Conservation (phyloP, 1,139 yeast species). For the Protomyces macrosporus region DNA sequence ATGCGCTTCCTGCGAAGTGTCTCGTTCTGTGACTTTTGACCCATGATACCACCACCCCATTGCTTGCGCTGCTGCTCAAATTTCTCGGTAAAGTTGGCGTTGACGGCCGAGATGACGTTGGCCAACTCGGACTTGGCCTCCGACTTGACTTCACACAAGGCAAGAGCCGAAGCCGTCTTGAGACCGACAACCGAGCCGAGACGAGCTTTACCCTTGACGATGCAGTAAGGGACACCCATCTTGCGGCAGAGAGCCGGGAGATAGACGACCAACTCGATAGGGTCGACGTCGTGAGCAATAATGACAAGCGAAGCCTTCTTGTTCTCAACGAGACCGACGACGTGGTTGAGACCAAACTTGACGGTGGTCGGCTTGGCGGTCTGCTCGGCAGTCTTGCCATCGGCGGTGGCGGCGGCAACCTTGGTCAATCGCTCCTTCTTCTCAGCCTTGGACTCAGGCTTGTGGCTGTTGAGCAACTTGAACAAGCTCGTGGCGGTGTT, state of each 20-base stretch:
- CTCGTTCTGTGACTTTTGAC: constrained; percentile 61
- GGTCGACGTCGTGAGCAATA: constrained; percentile 98
- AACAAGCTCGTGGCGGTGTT: constrained; percentile 95
- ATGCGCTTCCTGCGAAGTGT: constrained; percentile 21
- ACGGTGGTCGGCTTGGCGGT: constrained; percentile 93
- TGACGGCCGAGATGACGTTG: constrained; percentile 82
- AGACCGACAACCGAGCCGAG: constrained; percentile 95
- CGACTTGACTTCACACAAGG: constrained; percentile 85
- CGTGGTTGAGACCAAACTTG: constrained; percentile 89
- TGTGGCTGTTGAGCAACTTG: constrained; percentile 96
- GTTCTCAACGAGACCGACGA: constrained; percentile 92
- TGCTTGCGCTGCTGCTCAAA: constrained; percentile 94
- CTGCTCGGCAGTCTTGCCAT: constrained; percentile 91
- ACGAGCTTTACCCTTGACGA: constrained; percentile 98
- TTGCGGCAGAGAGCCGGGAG: constrained; percentile 97
- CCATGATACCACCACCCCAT: constrained; percentile 99
- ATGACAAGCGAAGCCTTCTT: constrained; percentile 95
- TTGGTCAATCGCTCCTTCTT: constrained; percentile 98
- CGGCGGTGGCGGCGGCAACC: constrained; percentile 98
- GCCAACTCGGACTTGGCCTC: constrained; percentile 95
- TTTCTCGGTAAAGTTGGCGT: constrained; percentile 85
- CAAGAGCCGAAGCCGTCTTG: constrained; percentile 95
- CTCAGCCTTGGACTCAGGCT: constrained; percentile 95
- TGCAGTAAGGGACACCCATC: constrained; percentile 99
- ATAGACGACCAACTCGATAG: constrained; percentile 91